Conservation (phyloP, 2,329 filamentous ascomycete species). For the Colletotrichum gloeosporioides region DNA sequence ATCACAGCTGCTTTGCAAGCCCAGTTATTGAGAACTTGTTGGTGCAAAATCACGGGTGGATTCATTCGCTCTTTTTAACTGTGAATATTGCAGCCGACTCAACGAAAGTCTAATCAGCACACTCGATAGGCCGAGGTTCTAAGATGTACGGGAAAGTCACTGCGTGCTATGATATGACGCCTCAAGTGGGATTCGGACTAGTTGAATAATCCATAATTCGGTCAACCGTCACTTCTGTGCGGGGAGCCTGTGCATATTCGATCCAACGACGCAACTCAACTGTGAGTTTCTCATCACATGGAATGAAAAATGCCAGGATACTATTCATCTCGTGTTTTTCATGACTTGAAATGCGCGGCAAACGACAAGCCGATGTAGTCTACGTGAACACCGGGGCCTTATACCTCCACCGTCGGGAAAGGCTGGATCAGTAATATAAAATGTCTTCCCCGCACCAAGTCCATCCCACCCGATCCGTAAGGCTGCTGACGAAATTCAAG, state of each 20-base stretch:
- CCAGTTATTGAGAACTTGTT: background rate
- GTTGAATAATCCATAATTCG: background rate
- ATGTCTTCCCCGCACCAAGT: background rate
- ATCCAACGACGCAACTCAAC: background rate
- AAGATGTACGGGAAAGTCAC: background rate
- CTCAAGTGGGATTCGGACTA: background rate
- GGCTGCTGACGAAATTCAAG: background rate
- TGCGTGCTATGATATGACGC: background rate
- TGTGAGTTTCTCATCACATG: background rate
- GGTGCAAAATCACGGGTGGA: background rate
- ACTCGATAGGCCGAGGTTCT: background rate
- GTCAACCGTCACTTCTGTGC: rapidly evolving
- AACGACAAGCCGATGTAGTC: background rate
- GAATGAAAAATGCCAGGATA: background rate
- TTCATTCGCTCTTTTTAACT: background rate
- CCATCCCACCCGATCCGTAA: background rate
- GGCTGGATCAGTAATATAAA: background rate
- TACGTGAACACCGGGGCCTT: background rate
- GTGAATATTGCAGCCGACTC: background rate
- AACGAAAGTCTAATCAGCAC: background rate
- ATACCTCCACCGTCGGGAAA: background rate
- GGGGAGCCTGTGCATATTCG: background rate
- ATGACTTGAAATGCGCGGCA: background rate
- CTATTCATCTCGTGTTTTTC: background rate
- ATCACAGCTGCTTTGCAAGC: background rate